Percentiles rank a stretch among this genome's conserved stretches.
These are phyloP conservation scores for Tetrahymena malaccensis DNA, from an alignment of 73 alveolate genomes.

Conservation along the genomic window DNA sequence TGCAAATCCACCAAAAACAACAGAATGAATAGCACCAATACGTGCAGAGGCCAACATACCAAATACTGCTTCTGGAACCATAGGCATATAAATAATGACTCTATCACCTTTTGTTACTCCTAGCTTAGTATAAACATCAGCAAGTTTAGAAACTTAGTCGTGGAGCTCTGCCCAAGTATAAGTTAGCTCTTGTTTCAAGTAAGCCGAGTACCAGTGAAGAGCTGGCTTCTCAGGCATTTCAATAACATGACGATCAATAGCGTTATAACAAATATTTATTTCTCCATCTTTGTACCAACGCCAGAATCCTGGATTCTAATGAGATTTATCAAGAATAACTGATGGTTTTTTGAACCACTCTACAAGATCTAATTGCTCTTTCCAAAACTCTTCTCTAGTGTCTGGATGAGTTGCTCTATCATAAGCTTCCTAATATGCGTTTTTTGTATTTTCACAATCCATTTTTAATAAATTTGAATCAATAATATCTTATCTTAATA, in stretches of 20 bases:
- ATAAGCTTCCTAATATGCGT: constrained; percentile 5
- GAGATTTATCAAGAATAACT: neutral
- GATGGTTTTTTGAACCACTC: constrained; percentile 28
- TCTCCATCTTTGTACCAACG: constrained; percentile 58
- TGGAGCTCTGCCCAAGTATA: constrained; percentile 78
- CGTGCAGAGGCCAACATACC: constrained; percentile 98
- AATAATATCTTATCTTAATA: neutral
- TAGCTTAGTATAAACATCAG: constrained; percentile 69
- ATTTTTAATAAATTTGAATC: neutral
- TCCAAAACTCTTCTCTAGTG: constrained; percentile 8
- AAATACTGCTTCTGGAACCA: constrained; percentile 95
- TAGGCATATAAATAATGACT: constrained; percentile 97
- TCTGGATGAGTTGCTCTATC: constrained; percentile 2
- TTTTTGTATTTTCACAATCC: neutral
- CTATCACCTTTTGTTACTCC: constrained; percentile 91
- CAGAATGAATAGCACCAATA: constrained; percentile 99
- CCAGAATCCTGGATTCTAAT: constrained; percentile 11
- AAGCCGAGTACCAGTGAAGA: constrained; percentile 70
- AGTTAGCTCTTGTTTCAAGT: constrained; percentile 49
- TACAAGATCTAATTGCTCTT: constrained; percentile 11
- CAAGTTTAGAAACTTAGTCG: constrained; percentile 79
- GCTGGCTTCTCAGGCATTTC: constrained; percentile 70
- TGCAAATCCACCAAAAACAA: constrained; percentile 99
- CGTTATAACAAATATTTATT: constrained; percentile 95
- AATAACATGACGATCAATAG: constrained; percentile 91